A percentile compares a stretch with the other conserved stretches of the same genome.
Conservation (phyloP, 495 filamentous ascomycete species). For the Glutinoglossum americanum region DNA sequence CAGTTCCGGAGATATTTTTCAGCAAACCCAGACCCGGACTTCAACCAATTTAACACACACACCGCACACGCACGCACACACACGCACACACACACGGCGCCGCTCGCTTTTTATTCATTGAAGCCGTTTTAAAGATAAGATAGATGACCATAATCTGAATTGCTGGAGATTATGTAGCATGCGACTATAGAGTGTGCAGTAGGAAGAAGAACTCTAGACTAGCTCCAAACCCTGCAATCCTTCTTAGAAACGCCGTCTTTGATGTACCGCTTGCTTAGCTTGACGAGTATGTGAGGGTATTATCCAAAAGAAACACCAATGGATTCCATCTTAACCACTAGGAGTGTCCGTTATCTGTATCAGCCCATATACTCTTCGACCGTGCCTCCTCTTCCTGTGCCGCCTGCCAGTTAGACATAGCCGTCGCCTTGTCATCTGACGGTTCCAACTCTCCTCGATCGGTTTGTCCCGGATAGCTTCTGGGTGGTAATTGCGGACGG, state of each 20-base stretch:
- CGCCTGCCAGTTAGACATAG: constrained; percentile 15
- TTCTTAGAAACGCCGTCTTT: not conserved
- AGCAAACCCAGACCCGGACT: too few species aligned
- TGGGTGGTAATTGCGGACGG: not conserved
- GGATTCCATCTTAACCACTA: not conserved
- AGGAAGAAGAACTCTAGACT: not conserved
- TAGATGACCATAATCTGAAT: not conserved
- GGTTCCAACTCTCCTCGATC: not conserved
- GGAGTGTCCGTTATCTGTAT: constrained; percentile 10
- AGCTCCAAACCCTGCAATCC: not conserved
- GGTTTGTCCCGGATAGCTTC: not conserved
- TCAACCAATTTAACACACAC: too few species aligned
- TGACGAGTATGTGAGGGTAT: not conserved
- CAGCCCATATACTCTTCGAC: constrained; percentile 13
- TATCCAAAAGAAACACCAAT: not conserved
- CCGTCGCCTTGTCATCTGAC: constrained; percentile 10
- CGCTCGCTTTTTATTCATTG: not conserved
- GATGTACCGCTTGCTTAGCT: not conserved
- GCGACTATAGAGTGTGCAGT: not conserved
- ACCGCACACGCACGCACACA: too few species aligned
- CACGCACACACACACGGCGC: too few species aligned
- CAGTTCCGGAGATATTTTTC: too few species aligned
- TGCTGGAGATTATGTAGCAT: not conserved
- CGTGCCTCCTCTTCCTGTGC: constrained; percentile 18
- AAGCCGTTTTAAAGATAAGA: too few species aligned